Conservation (phyloP, 106 monocot species). For the Chionographis japonica region DNA sequence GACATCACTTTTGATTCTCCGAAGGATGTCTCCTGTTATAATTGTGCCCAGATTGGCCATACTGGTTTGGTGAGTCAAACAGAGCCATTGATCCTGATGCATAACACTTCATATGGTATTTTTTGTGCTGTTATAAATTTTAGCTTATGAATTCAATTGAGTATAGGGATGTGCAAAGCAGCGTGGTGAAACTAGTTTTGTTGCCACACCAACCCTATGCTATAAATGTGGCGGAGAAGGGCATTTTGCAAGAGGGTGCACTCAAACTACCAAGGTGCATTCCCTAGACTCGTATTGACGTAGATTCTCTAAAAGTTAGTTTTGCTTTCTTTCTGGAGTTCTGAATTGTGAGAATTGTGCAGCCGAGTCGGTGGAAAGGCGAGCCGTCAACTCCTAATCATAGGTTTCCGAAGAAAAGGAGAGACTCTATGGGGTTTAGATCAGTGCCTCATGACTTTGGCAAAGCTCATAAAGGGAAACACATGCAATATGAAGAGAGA, state of each 20-base stretch:
- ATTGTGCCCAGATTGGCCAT: conserved; percentile 83
- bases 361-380: conserved; percentile 17
- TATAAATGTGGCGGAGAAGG: conserved; percentile 91
- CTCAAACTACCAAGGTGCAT: conserved; percentile 46
- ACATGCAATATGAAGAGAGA: conserved; percentile 18
- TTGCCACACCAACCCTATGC: conserved; percentile 43
- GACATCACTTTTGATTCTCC: conserved; percentile 40
- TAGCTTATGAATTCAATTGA: neutral
- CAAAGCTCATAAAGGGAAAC: conserved; percentile 24
- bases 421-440: conserved; percentile 19
- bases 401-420: conserved; percentile 20
- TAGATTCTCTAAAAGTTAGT: too few relatives aligned
- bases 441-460: conserved; percentile 44
- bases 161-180: conserved; percentile 78
- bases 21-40: conserved; percentile 65
- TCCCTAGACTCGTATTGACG: neutral
- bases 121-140: neutral
- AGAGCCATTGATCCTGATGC: neutral
- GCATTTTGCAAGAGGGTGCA: conserved; percentile 93
- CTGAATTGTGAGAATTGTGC: conserved; percentile 10
- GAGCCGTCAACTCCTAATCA: conserved; percentile 22
- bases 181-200: conserved; percentile 24
- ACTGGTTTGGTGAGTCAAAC: conserved; percentile 62
- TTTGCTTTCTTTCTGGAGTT: neutral
- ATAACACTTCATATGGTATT: neutral